A percentile compares a stretch with the other conserved stretches of the same genome.
phyloP scores from a whole-genome alignment of 78 protist species.

The Anaeramoeba flamelloides region DNA sequence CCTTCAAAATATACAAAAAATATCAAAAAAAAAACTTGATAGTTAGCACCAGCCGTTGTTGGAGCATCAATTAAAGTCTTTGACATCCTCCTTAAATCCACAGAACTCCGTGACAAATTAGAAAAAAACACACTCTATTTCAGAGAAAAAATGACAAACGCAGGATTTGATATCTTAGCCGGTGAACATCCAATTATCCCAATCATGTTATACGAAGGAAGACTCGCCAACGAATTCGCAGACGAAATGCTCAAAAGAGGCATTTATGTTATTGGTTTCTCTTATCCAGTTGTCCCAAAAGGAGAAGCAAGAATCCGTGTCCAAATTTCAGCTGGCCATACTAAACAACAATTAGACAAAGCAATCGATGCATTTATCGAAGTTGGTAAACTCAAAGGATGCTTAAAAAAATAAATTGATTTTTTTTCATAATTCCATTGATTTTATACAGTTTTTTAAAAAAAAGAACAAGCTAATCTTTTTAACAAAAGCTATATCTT shows the following conservation, averaged over 20 bases:
- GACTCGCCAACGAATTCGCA: slow-evolving; percentile 41
- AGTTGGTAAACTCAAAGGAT: no score
- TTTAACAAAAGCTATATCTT: no score
- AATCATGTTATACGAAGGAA: slow-evolving; percentile 52
- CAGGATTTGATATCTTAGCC: slow-evolving; percentile 37
- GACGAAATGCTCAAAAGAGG: slow-evolving; percentile 40
- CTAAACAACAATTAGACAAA: slow-evolving; percentile 24
- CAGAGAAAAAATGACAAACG: slow-evolving; percentile 33
- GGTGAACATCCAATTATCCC: slow-evolving; percentile 48
- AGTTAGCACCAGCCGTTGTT: slow-evolving; percentile 50
- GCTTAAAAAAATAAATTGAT: no score
- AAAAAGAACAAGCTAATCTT: no score
- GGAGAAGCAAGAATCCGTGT: slow-evolving; percentile 26
- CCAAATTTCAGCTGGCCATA: slow-evolving; percentile 57
- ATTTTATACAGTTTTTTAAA: no score
- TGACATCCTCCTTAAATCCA: no score
- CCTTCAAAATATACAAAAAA: no score
- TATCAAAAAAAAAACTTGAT: no score
- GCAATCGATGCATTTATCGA: slow-evolving; percentile 39
- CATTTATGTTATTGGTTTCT: slow-evolving; percentile 52
- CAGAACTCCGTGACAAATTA: not conserved
- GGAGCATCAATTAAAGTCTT: slow-evolving; percentile 33
- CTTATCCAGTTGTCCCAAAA: slow-evolving; percentile 48
- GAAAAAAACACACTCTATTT: slow-evolving; percentile 32
- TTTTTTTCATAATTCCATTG: no score